These are phyloP conservation scores for Cadophora malorum DNA, from an alignment of 2,329 filamentous ascomycete genomes.

Conservation along the genomic window DNA sequence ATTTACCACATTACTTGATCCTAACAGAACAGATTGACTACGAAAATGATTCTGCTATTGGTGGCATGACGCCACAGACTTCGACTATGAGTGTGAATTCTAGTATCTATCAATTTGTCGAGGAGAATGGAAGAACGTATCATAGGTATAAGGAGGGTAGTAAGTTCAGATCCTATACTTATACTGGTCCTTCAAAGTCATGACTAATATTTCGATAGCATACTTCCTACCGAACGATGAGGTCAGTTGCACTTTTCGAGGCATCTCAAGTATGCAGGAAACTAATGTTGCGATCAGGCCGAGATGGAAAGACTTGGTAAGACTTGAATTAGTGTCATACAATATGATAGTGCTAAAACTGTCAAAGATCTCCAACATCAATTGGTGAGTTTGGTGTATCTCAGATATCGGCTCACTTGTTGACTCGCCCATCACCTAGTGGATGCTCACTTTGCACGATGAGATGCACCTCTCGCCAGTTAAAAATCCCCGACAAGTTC, in stretches of 20 bases:
- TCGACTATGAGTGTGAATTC: slow-evolving; percentile 16
- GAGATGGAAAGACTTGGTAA: slow-evolving; percentile 28
- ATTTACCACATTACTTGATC: neutral
- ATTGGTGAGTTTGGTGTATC: slow-evolving; percentile 4
- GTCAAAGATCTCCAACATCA: slow-evolving; percentile 42
- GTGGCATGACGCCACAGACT: slow-evolving; percentile 20
- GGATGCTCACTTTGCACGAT: slow-evolving; percentile 29
- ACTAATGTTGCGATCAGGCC: slow-evolving; percentile 11
- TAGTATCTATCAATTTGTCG: slow-evolving; percentile 35
- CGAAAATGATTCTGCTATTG: slow-evolving; percentile 23
- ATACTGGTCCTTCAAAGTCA: neutral
- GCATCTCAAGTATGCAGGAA: neutral
- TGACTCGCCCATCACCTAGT: slow-evolving; percentile 10
- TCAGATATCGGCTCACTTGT: no score
- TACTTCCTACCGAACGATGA: slow-evolving; percentile 38
- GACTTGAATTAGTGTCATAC: neutral
- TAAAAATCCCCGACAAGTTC: slow-evolving; percentile 41
- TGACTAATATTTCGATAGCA: slow-evolving; percentile 31
- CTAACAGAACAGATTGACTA: slow-evolving; percentile 9
- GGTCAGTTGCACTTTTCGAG: slow-evolving; percentile 20
- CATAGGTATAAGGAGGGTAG: slow-evolving; percentile 51
- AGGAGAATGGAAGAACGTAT: slow-evolving; percentile 56
- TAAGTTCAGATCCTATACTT: slow-evolving; percentile 17
- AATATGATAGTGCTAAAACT: neutral
- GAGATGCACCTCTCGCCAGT: slow-evolving; percentile 38